phyloP scores from a whole-genome alignment of 192 early-diverging fungal species.

The Gaertneriomyces sp. region DNA sequence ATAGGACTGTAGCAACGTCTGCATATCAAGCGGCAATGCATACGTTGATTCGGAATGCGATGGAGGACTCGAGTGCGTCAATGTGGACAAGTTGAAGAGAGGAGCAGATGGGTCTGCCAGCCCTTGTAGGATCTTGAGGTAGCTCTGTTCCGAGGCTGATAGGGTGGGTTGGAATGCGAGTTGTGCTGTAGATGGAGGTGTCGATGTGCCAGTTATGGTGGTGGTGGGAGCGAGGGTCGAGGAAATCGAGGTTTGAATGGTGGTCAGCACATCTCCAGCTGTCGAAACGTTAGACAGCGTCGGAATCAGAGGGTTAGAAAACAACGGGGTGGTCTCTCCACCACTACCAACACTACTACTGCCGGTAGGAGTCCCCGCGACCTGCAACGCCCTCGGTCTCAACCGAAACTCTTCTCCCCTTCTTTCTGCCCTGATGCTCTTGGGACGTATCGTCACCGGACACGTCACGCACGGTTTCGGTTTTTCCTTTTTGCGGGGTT shows the following conservation, averaged over 20 bases:
- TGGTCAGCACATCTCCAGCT: background rate
- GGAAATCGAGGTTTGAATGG: background rate
- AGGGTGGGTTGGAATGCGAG: no score
- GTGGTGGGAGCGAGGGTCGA: background rate
- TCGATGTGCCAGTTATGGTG: background rate
- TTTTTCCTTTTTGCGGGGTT: slow-evolving; percentile 46
- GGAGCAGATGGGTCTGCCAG: no score
- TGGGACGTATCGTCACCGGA: slow-evolving; percentile 9
- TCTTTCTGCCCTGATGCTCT: background rate
- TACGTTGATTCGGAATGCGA: no score
- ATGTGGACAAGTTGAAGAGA: no score
- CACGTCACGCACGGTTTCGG: slow-evolving; percentile 24
- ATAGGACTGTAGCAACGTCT: no score
- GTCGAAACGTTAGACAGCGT: background rate
- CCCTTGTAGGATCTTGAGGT: no score
- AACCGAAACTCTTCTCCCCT: background rate
- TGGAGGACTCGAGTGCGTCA: no score
- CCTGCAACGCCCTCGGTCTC: background rate
- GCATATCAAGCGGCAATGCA: no score
- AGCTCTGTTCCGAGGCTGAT: no score
- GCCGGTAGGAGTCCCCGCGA: background rate
- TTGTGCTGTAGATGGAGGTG: slow-evolving; percentile 2
- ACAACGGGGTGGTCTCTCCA: background rate
- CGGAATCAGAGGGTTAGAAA: background rate
- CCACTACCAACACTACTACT: background rate